These are phyloP conservation scores for Limonium bicolor DNA, from an alignment of 148 eudicot genomes.

Conservation along the genomic window DNA sequence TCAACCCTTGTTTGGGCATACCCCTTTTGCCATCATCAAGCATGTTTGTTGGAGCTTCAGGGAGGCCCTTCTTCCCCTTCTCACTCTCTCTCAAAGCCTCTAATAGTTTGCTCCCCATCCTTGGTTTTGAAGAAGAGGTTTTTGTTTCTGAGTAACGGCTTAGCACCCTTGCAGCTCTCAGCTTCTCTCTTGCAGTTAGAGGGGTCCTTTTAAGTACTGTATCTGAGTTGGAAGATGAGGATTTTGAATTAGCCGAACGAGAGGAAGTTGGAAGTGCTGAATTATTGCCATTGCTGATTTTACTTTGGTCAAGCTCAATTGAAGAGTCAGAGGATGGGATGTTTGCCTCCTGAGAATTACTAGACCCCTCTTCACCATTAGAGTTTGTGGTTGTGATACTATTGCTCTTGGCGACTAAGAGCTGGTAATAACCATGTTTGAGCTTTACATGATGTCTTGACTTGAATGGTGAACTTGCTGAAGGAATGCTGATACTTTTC, in stretches of 20 bases:
- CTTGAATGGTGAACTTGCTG: slow-evolving; percentile 10
- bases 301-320: slow-evolving; percentile 1
- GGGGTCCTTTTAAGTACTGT: slow-evolving; percentile 32
- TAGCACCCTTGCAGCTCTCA: slow-evolving; percentile 85
- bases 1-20: slow-evolving; percentile 69
- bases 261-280: slow-evolving; percentile 1
- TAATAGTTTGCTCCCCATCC: slow-evolving; percentile 57
- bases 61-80: slow-evolving; percentile 76
- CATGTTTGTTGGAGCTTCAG: slow-evolving; percentile 85
- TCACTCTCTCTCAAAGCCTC: slow-evolving; percentile 76
- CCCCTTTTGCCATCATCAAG: slow-evolving; percentile 86
- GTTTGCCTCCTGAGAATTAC: slow-evolving; percentile 15
- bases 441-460: slow-evolving; percentile 13
- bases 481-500: slow-evolving; percentile 15
- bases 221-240: slow-evolving; percentile 13
- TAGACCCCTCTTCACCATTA: slow-evolving; percentile 16
- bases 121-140: slow-evolving; percentile 18
- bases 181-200: slow-evolving; percentile 74
- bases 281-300: slow-evolving; percentile 9
- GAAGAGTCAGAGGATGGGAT: slow-evolving; percentile 11
- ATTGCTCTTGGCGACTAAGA: slow-evolving; percentile 41
- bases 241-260: slow-evolving; percentile 7
- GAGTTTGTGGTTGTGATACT: slow-evolving; percentile 24
- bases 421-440: slow-evolving; percentile 15
- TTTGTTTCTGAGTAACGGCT: slow-evolving; percentile 68